Evolutionary conservation across 495 filamentous ascomycete species (phyloP).

Genomic region (Bacidia gigantensis): DNA sequence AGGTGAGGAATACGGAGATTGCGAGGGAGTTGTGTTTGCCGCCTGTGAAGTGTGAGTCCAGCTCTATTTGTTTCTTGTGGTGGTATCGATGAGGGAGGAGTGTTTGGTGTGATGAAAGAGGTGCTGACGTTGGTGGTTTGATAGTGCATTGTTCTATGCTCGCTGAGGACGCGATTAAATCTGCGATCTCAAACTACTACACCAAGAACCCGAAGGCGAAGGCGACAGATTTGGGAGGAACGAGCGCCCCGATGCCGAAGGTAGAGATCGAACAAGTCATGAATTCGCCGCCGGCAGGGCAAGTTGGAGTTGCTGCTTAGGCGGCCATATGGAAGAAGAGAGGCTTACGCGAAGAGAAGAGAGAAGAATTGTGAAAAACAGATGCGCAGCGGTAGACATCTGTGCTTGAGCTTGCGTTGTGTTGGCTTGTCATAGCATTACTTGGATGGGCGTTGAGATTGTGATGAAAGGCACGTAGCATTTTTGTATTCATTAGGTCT

Average conservation of each 20-base stretch:
- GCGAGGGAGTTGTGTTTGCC: slow-evolving; percentile 91
- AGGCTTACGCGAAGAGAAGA: not conserved
- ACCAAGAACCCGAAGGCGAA: slow-evolving; percentile 78
- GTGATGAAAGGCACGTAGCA: too few species aligned
- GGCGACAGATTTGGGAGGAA: slow-evolving; percentile 60
- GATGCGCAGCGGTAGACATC: not conserved
- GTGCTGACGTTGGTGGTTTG: slow-evolving; percentile 11
- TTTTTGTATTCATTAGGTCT: too few species aligned
- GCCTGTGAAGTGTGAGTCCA: slow-evolving; percentile 73
- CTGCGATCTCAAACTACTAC: slow-evolving; percentile 96
- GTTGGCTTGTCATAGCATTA: too few species aligned
- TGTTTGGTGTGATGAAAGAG: not conserved
- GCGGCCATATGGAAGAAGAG: not conserved
- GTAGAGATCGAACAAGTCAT: slow-evolving; percentile 34
- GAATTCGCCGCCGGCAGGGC: slow-evolving; percentile 16
- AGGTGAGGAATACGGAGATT: slow-evolving; percentile 92
- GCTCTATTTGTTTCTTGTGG: not conserved
- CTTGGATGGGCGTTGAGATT: too few species aligned
- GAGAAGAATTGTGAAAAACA: not conserved
- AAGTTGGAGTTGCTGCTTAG: slow-evolving; percentile 8
- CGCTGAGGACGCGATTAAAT: slow-evolving; percentile 98
- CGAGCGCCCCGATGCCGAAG: slow-evolving; percentile 42
- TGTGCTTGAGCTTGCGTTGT: not conserved
- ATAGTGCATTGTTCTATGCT: slow-evolving; percentile 97
- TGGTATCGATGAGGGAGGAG: not conserved